phyloP scores from a whole-genome alignment of 2,329 filamentous ascomycete genomes.

The Anisogramma anomala region DNA sequence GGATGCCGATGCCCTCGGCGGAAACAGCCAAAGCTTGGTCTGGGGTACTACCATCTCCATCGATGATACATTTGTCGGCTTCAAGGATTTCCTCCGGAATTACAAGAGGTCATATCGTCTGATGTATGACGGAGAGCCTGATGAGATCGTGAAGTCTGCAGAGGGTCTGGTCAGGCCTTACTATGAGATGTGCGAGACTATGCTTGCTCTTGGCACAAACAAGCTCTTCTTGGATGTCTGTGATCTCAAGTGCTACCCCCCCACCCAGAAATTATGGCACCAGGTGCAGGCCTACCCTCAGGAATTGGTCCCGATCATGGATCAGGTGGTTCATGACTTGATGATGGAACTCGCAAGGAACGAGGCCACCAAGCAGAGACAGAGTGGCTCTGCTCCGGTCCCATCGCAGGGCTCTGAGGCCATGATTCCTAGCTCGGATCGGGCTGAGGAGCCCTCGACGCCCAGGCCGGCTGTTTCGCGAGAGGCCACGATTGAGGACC shows the following conservation, averaged over 20 bases:
- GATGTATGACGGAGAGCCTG: slow-evolving; percentile 74
- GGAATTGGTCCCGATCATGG: slow-evolving; percentile 94
- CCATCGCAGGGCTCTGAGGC: slow-evolving; percentile 58
- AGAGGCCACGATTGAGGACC: slow-evolving; percentile 57
- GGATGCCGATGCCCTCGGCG: slow-evolving; percentile 79
- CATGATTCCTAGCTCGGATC: slow-evolving; percentile 69
- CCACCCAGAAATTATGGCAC: slow-evolving; percentile 88
- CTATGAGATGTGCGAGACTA: slow-evolving; percentile 72
- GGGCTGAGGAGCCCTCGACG: slow-evolving; percentile 40
- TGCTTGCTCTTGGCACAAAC: slow-evolving; percentile 75
- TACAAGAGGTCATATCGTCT: slow-evolving; percentile 91
- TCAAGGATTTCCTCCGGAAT: slow-evolving; percentile 86
- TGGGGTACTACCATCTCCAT: slow-evolving; percentile 98
- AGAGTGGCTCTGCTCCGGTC: slow-evolving; percentile 43
- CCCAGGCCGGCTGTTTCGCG: slow-evolving; percentile 32
- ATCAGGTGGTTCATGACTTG: slow-evolving; percentile 83
- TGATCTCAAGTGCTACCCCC: slow-evolving; percentile 85
- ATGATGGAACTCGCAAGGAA: slow-evolving; percentile 82
- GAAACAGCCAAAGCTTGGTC: slow-evolving; percentile 69
- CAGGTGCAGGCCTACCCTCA: slow-evolving; percentile 89
- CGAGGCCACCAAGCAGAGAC: slow-evolving; percentile 60
- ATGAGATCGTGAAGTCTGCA: slow-evolving; percentile 58
- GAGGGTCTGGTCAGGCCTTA: slow-evolving; percentile 73
- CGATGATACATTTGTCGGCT: slow-evolving; percentile 71
- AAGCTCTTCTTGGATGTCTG: slow-evolving; percentile 79